phyloP scores from a whole-genome alignment of 2,329 filamentous ascomycete genomes.

The Thielaviopsis musarum region DNA sequence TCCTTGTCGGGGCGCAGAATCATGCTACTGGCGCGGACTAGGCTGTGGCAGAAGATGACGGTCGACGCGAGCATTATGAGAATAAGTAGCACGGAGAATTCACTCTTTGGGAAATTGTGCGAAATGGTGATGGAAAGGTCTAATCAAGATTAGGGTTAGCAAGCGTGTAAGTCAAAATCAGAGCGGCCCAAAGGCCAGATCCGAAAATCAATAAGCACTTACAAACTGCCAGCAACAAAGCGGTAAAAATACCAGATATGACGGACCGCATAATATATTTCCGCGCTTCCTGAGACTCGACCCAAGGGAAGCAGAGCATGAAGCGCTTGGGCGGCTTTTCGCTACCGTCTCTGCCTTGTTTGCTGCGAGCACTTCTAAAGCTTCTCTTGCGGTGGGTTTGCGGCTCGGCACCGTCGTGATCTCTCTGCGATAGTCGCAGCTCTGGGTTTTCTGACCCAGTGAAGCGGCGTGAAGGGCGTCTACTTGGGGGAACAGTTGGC shows the following conservation, averaged over 20 bases:
- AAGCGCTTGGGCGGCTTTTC: conserved; percentile 18
- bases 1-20: conserved; percentile 28
- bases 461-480: conserved; percentile 15
- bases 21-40: conserved; percentile 57
- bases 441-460: conserved; percentile 31
- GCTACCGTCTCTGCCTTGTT: background rate
- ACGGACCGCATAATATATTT: conserved; percentile 42
- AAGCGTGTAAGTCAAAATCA: background rate
- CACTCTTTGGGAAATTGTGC: conserved; percentile 42
- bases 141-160: conserved; percentile 20
- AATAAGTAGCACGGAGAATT: conserved; percentile 67
- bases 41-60: conserved; percentile 64
- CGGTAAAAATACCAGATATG: conserved; percentile 46
- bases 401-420: background rate
- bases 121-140: conserved; percentile 59
- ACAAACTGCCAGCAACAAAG: conserved; percentile 47
- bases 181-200: background rate
- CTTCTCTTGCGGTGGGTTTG: background rate
- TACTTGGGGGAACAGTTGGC: conserved; percentile 1
- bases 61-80: conserved; percentile 57
- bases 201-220: conserved; percentile 22
- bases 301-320: conserved; percentile 37
- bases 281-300: conserved; percentile 36
- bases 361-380: background rate
- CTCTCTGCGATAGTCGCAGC: conserved; percentile 25